Conservation (phyloP, 2,329 filamentous ascomycete genomes). For the Fusarium buxicola region DNA sequence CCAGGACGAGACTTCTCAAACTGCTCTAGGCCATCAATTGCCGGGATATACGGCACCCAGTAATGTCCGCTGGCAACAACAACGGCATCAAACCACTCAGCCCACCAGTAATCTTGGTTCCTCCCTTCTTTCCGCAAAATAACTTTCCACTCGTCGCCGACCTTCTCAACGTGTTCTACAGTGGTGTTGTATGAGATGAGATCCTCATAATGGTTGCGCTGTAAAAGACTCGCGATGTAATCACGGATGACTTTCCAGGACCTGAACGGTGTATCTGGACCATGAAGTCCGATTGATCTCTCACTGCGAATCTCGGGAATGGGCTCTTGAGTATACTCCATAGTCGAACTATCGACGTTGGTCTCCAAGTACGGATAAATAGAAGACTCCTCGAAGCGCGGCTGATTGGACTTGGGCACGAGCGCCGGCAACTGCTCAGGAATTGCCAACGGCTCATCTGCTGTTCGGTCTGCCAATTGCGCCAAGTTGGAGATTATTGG, state of each 20-base stretch:
- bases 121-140: conserved; percentile 56
- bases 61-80: conserved; percentile 72
- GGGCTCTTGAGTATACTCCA: conserved; percentile 69
- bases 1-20: conserved; percentile 60
- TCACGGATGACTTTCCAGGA: conserved; percentile 67
- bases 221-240: conserved; percentile 65
- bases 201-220: conserved; percentile 64
- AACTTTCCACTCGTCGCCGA: conserved; percentile 62
- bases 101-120: conserved; percentile 69
- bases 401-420: conserved; percentile 54
- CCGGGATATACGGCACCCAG: conserved; percentile 66
- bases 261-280: conserved; percentile 69
- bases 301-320: conserved; percentile 56
- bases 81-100: conserved; percentile 70
- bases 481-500: conserved; percentile 58
- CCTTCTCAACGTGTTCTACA: conserved; percentile 68
- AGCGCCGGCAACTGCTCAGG: conserved; percentile 61
- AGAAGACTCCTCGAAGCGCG: conserved; percentile 67
- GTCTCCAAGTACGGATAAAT: conserved; percentile 74
- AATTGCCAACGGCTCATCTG: conserved; percentile 61
- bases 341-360: conserved; percentile 69
- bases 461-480: conserved; percentile 59
- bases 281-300: conserved; percentile 57
- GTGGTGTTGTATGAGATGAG: conserved; percentile 68
- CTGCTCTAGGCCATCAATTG: conserved; percentile 60